Percentiles rank a stretch among this genome's conserved stretches.
Conservation (phyloP, 768 basidiomycete genomes). For the Hygrophoropsis aurantiaca region DNA sequence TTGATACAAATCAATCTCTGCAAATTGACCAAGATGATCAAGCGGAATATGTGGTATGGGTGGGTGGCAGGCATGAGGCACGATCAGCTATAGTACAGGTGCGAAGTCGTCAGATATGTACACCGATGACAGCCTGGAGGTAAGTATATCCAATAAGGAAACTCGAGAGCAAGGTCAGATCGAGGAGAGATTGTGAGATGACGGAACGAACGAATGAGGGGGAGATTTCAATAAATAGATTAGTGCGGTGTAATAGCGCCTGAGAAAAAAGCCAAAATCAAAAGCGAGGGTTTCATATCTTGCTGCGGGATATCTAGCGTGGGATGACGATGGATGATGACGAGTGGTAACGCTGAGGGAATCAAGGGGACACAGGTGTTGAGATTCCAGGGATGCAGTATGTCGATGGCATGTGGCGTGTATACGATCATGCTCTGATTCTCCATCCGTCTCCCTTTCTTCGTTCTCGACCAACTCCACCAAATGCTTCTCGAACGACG, state of each 20-base stretch:
- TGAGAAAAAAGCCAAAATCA: background rate
- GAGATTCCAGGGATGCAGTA: background rate
- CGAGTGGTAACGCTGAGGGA: background rate
- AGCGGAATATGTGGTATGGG: background rate
- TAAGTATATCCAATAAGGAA: background rate
- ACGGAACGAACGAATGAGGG: constrained; percentile 4
- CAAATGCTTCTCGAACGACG: constrained; percentile 89
- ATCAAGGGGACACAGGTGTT: background rate
- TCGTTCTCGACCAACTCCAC: constrained; percentile 78
- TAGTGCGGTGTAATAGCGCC: constrained; percentile 7
- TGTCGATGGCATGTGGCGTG: background rate
- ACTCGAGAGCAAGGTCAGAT: background rate
- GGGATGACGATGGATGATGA: background rate
- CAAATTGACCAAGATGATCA: background rate
- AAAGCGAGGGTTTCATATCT: constrained; percentile 8
- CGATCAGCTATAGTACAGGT: constrained; percentile 5
- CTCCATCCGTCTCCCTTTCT: constrained; percentile 81
- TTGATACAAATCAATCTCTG: background rate
- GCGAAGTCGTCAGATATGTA: constrained; percentile 6
- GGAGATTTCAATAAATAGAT: constrained; percentile 16
- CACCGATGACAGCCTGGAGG: background rate
- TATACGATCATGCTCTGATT: constrained; percentile 51
- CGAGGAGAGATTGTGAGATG: background rate
- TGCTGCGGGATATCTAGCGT: constrained; percentile 16
- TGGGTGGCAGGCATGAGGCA: background rate